A percentile compares a stretch with the other conserved stretches of the same genome.
Evolutionary conservation across 345 rosid genomes (phyloP).

Genomic region (Syzygium jambos): DNA sequence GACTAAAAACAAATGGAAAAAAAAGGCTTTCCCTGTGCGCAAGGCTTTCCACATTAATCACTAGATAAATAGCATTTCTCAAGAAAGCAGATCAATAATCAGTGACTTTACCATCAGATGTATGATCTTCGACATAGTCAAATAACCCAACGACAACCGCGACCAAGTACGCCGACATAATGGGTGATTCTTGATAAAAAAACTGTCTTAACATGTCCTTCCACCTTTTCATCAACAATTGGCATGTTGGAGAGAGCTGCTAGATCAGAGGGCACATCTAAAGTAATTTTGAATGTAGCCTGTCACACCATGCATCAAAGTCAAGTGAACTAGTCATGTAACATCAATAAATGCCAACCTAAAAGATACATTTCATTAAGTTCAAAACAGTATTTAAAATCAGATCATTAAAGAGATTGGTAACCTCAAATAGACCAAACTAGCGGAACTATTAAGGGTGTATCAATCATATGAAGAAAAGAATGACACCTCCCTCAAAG

Average conservation of each 20-base stretch:
- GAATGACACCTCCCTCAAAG: background rate
- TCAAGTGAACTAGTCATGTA: background rate
- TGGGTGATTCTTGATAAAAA: constrained; percentile 74
- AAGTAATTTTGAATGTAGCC: constrained; percentile 91
- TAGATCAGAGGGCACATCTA: constrained; percentile 73
- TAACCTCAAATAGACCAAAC: background rate
- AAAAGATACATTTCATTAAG: background rate
- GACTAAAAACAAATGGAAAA: background rate
- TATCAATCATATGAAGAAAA: background rate
- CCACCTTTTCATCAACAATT: constrained; percentile 50
- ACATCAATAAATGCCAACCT: background rate
- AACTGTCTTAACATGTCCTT: constrained; percentile 58
- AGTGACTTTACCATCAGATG: constrained; percentile 61
- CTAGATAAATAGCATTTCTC: background rate
- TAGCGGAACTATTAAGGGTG: background rate
- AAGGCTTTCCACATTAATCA: background rate
- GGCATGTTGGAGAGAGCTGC: constrained; percentile 97
- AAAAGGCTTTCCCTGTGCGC: background rate
- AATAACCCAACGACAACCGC: constrained; percentile 91
- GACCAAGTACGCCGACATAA: constrained; percentile 94
- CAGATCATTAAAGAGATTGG: background rate
- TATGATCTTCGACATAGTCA: constrained; percentile 79
- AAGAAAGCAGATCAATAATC: background rate
- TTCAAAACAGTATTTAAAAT: background rate
- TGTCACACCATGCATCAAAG: constrained; percentile 14